Evolutionary conservation across 2,329 filamentous ascomycete species (phyloP).

Genomic region (Alternaria tenuissima): DNA sequence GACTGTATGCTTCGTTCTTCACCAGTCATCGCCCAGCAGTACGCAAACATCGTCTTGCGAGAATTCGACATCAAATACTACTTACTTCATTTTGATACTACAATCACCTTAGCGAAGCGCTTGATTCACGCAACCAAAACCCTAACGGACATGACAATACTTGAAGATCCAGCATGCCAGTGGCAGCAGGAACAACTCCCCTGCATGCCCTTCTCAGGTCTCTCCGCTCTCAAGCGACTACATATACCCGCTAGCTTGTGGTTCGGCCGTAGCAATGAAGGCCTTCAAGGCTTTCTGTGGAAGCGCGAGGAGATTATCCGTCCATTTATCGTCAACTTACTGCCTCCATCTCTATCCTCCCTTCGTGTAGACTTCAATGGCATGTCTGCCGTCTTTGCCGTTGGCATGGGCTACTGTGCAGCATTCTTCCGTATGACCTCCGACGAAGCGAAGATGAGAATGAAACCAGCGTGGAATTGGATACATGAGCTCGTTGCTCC

Average conservation of each 20-base stretch:
- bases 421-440: not conserved
- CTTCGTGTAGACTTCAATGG: not conserved
- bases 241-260: not conserved
- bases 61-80: no score
- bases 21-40: no score
- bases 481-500: not conserved
- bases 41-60: no score
- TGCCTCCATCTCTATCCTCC: not conserved
- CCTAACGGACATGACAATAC: no score
- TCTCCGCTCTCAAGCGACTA: not conserved
- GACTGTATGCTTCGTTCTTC: no score
- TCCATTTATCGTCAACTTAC: not conserved
- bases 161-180: no score
- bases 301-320: not conserved
- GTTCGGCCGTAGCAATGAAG: not conserved
- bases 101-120: no score
- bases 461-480: not conserved
- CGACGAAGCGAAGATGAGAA: not conserved
- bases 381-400: not conserved
- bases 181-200: not conserved
- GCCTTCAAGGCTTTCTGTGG: not conserved
- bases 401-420: not conserved
- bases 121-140: no score
- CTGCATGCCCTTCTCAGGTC: not conserved
- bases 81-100: no score